Evolutionary conservation across 2,329 filamentous ascomycete genomes (phyloP).

Genomic region (Uncinocarpus reesii): DNA sequence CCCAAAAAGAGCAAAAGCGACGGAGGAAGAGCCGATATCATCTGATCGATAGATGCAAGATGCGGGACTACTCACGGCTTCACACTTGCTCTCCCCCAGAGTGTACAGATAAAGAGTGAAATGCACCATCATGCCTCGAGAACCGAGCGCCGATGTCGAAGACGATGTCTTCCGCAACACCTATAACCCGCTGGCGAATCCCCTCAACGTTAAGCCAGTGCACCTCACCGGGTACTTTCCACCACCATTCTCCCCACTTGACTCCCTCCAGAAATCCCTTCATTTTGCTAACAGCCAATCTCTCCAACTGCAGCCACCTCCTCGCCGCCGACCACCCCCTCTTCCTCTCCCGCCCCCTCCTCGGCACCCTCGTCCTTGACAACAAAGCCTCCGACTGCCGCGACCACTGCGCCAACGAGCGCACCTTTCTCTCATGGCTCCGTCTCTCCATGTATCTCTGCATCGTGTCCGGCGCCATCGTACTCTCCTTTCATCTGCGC

Average conservation of each 20-base stretch:
- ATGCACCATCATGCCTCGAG: conserved; percentile 23
- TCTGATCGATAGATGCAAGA: too few species aligned
- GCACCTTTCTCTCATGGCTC: conserved; percentile 81
- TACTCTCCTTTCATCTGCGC: conserved; percentile 86
- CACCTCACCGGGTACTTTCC: conserved; percentile 40
- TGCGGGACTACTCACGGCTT: too few species aligned
- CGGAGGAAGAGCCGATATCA: too few species aligned
- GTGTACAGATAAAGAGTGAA: too few species aligned
- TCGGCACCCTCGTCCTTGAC: conserved; percentile 54
- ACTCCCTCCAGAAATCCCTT: not conserved
- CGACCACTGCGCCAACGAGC: conserved; percentile 57
- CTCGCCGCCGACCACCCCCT: conserved; percentile 29
- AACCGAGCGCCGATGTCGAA: conserved; percentile 15
- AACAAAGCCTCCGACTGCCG: conserved; percentile 56
- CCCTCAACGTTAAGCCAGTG: conserved; percentile 41
- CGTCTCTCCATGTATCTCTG: conserved; percentile 83
- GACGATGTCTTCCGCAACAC: conserved; percentile 19
- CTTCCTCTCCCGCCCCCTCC: conserved; percentile 46
- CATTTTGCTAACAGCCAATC: not conserved
- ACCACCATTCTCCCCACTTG: too few species aligned
- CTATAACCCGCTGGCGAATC: conserved; percentile 46
- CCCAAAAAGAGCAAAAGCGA: too few species aligned
- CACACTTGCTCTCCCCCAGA: too few species aligned
- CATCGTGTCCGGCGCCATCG: conserved; percentile 78
- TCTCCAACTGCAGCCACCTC: not conserved